These are phyloP conservation scores for Alternaria hordeiaustralica DNA, from an alignment of 2,329 filamentous ascomycete species.

Conservation along the genomic window DNA sequence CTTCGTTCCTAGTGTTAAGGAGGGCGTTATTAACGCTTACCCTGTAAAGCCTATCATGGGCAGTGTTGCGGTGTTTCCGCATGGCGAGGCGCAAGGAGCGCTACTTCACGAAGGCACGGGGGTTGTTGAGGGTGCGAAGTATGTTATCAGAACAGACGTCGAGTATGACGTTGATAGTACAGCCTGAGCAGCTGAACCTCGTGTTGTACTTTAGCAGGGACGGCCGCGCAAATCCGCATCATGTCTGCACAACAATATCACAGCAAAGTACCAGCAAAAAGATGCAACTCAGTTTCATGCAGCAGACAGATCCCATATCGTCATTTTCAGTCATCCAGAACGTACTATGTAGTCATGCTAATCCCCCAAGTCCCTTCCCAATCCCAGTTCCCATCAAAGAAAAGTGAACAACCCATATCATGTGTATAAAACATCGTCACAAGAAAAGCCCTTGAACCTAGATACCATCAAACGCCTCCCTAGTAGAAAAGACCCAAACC, in stretches of 20 bases:
- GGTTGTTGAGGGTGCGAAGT: conserved; percentile 69
- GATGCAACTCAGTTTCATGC: neutral
- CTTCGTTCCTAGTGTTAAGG: conserved; percentile 68
- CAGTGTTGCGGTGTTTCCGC: conserved; percentile 71
- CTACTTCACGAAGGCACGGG: conserved; percentile 74
- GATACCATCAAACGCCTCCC: neutral
- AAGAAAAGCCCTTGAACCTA: neutral
- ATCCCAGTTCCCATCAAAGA: neutral
- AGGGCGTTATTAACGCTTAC: conserved; percentile 73
- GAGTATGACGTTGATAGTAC: conserved; percentile 65
- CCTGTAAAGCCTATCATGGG: conserved; percentile 73
- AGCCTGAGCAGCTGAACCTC: neutral
- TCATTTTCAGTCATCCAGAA: neutral
- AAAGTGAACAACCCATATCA: neutral
- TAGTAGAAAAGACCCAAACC: neutral
- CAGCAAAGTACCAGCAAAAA: neutral
- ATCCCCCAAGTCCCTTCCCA: neutral
- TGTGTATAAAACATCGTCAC: neutral
- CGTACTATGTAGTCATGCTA: neutral
- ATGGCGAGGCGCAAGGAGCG: conserved; percentile 70
- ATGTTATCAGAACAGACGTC: conserved; percentile 74
- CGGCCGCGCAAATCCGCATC: neutral
- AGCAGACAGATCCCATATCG: neutral
- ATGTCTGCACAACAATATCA: neutral
- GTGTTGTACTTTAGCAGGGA: neutral